Percentiles rank a stretch among this genome's conserved stretches.
phyloP scores from a whole-genome alignment of 495 filamentous ascomycete species.

The Melanomma pulvis-pyrius region DNA sequence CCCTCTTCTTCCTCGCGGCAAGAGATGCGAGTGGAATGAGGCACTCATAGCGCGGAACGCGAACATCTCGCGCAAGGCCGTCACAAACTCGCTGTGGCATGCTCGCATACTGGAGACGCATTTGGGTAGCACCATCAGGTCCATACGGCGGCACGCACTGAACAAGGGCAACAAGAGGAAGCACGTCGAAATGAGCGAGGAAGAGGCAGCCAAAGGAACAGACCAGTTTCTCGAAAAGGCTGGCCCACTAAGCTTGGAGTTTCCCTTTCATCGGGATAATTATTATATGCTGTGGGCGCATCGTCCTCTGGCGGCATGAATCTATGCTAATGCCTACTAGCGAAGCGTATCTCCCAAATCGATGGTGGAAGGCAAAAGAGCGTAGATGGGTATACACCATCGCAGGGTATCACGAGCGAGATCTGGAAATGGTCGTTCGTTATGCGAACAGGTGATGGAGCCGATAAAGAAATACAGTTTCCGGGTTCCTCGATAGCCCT shows the following conservation, averaged over 20 bases:
- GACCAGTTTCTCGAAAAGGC: slow-evolving; percentile 53
- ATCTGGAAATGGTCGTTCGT: slow-evolving; percentile 36
- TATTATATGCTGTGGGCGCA: slow-evolving; percentile 53
- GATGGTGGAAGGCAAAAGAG: slow-evolving; percentile 48
- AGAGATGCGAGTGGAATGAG: slow-evolving; percentile 51
- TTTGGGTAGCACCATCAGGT: slow-evolving; percentile 52
- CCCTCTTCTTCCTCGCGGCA: slow-evolving; percentile 53
- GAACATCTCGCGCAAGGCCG: slow-evolving; percentile 47
- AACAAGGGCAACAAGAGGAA: slow-evolving; percentile 52
- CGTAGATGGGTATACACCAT: slow-evolving; percentile 52
- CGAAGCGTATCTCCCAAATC: slow-evolving; percentile 51
- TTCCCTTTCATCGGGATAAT: slow-evolving; percentile 56
- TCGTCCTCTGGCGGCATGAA: not conserved
- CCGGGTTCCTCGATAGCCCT: no score
- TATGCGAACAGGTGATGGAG: not conserved
- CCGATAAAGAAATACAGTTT: not conserved
- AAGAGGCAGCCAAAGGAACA: slow-evolving; percentile 49
- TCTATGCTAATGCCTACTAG: slow-evolving; percentile 33
- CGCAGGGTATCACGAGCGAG: slow-evolving; percentile 50
- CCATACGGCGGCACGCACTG: slow-evolving; percentile 53
- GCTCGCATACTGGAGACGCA: slow-evolving; percentile 56
- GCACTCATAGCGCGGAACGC: slow-evolving; percentile 47
- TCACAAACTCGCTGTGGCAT: slow-evolving; percentile 53
- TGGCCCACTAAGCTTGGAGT: slow-evolving; percentile 53
- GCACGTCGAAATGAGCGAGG: slow-evolving; percentile 54